Evolutionary conservation across 768 basidiomycete genomes (phyloP).

Genomic region (Leccinum rimulosum): DNA sequence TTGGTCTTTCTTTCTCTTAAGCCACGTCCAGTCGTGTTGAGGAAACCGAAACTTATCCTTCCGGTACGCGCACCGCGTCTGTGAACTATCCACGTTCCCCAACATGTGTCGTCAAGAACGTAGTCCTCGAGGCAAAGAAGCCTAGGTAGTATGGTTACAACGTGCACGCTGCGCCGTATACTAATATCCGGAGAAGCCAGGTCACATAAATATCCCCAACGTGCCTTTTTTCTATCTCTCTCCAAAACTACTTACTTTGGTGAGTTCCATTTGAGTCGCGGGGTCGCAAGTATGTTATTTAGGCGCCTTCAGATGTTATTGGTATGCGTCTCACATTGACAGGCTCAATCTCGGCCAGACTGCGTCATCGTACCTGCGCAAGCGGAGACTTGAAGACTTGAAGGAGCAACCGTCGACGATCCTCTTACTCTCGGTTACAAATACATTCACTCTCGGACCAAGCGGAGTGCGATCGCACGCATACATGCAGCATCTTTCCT

Average conservation of each 20-base stretch:
- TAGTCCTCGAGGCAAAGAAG: background rate
- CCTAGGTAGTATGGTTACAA: background rate
- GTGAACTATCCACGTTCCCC: background rate
- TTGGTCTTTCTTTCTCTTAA: too few species aligned
- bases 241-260: background rate
- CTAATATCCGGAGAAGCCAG: background rate
- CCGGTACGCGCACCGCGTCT: background rate
- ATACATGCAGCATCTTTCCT: background rate
- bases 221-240: background rate
- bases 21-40: too few species aligned
- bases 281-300: constrained; percentile 3
- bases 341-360: background rate
- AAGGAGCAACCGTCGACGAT: background rate
- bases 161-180: background rate
- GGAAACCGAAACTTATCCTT: too few species aligned
- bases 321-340: constrained; percentile 5
- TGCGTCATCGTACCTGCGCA: background rate
- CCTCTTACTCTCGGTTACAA: background rate
- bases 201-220: background rate
- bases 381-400: background rate
- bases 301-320: constrained; percentile 4
- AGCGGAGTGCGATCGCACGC: background rate
- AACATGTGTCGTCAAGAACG: background rate
- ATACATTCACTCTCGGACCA: background rate
- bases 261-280: constrained; percentile 12